Evolutionary conservation across 225 moss, liverwort and hornwort genomes (phyloP).

Genomic region (Straminergon stramineum): DNA sequence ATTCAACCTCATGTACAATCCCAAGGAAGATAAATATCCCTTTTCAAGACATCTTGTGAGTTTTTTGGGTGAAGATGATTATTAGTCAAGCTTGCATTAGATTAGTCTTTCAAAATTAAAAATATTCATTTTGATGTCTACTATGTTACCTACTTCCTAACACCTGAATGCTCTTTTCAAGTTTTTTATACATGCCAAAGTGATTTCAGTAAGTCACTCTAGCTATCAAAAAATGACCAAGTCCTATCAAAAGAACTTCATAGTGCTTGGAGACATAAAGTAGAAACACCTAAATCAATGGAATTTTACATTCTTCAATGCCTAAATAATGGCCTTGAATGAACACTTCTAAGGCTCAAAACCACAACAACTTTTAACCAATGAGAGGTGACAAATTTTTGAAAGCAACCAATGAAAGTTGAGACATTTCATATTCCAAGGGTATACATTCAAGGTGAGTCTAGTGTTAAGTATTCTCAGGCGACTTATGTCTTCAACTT

Average conservation of each 20-base stretch:
- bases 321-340: not conserved
- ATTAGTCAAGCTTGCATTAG: not conserved
- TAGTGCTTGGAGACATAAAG: not conserved
- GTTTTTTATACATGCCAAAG: not conserved
- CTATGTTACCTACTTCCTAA: not conserved
- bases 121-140: not conserved
- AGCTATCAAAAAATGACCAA: not conserved
- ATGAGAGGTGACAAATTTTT: not conserved
- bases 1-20: not conserved
- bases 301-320: not conserved
- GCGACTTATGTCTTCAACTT: not conserved
- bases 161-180: not conserved
- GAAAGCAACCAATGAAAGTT: not conserved
- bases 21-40: not conserved
- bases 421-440: not conserved
- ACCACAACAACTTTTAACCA: too few relatives aligned
- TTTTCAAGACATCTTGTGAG: not conserved
- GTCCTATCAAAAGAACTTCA: not conserved
- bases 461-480: not conserved
- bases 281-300: accelerated
- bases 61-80: not conserved
- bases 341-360: not conserved
- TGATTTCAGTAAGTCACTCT: accelerated
- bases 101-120: not conserved
- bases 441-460: not conserved